A percentile compares a stretch with the other conserved stretches of the same genome.
phyloP scores from a whole-genome alignment of 2,329 filamentous ascomycete genomes.

The Pyrenophora tritici-repentis region DNA sequence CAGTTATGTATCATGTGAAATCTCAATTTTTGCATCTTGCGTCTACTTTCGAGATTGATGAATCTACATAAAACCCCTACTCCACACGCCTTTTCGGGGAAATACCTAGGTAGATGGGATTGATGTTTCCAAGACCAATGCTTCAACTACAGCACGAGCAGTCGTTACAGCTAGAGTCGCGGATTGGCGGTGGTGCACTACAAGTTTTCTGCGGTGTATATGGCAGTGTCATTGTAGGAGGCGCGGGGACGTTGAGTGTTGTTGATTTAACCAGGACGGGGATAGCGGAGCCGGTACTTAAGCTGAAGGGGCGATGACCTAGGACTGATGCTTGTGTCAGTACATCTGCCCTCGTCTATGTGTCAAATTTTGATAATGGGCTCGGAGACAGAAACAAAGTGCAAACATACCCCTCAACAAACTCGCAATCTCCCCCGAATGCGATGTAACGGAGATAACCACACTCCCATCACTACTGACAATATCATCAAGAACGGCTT shows the following conservation, averaged over 20 bases:
- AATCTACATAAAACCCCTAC: no score
- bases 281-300: conserved; percentile 71
- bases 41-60: no score
- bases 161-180: conserved; percentile 42
- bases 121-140: no score
- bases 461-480: conserved; percentile 55
- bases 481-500: conserved; percentile 58
- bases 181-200: conserved; percentile 33
- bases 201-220: conserved; percentile 36
- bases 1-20: no score
- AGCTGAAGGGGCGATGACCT: conserved; percentile 64
- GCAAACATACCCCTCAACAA: conserved; percentile 49
- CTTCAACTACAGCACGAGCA: conserved; percentile 39
- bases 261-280: conserved; percentile 69
- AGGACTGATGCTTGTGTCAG: conserved; percentile 49
- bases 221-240: conserved; percentile 38
- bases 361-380: no score
- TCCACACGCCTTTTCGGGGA: no score
- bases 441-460: conserved; percentile 61
- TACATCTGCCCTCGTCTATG: no score
- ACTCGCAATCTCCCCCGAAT: conserved; percentile 63
- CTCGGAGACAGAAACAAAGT: no score
- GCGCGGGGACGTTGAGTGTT: conserved; percentile 42
- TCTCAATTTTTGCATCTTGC: no score
- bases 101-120: no score